Conservation (phyloP, 345 rosid genomes). For the Acer negundo region DNA sequence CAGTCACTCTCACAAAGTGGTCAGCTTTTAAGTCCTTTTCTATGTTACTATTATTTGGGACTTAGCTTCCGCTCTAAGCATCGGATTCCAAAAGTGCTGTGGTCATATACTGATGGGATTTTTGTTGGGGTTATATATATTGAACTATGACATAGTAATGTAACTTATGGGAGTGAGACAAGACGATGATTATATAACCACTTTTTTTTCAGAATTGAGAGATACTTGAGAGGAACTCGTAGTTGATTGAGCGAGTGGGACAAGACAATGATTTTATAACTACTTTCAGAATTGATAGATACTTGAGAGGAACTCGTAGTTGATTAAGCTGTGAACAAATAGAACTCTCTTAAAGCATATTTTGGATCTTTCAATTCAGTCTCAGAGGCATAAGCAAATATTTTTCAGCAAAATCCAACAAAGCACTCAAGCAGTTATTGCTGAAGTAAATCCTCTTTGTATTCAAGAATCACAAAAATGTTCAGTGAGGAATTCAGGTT, state of each 20-base stretch:
- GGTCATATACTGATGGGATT: not conserved
- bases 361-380: not conserved
- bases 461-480: not conserved
- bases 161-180: not conserved
- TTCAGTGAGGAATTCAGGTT: conserved; percentile 1
- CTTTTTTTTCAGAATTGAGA: not conserved
- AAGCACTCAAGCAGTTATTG: not conserved
- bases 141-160: too few relatives aligned
- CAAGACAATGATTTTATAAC: too few relatives aligned
- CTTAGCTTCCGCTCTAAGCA: not conserved
- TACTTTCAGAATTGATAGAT: too few relatives aligned
- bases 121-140: not conserved
- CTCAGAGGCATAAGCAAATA: not conserved
- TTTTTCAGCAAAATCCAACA: too few relatives aligned
- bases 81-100: not conserved
- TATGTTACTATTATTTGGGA: not conserved
- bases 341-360: not conserved
- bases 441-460: conserved; percentile 8
- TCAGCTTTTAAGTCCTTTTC: not conserved
- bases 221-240: not conserved
- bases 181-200: not conserved
- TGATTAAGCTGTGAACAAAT: conserved; percentile 2
- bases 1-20: not conserved
- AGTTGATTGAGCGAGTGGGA: conserved; percentile 1
- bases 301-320: conserved; percentile 2